These are phyloP conservation scores for Mycena alexandri DNA, from an alignment of 768 basidiomycete species.

Conservation along the genomic window DNA sequence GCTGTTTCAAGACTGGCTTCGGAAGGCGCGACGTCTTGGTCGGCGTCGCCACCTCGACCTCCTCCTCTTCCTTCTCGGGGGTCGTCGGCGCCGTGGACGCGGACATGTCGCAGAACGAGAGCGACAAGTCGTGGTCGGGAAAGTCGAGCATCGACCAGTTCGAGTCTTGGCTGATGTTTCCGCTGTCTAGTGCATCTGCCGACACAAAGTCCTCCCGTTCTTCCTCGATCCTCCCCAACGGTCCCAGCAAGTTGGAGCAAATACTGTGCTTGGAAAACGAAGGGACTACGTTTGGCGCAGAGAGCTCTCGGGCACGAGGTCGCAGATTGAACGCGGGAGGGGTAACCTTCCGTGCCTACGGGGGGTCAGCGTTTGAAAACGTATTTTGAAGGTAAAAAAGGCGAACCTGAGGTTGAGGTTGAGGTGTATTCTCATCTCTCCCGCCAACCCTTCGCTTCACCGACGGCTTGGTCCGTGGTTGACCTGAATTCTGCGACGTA, in stretches of 20 bases:
- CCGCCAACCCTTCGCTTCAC: conserved; percentile 15
- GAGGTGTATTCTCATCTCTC: conserved; percentile 21
- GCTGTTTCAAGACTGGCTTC: conserved; percentile 40
- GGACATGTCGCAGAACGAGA: conserved; percentile 22
- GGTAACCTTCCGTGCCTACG: conserved; percentile 7
- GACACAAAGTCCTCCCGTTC: conserved; percentile 28
- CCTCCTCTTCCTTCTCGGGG: conserved; percentile 6
- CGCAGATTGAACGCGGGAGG: conserved; percentile 12
- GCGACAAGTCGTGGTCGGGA: conserved; percentile 25
- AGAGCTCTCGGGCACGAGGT: conserved; percentile 25
- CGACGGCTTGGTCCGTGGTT: conserved; percentile 11
- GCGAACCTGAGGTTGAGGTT: conserved; percentile 8
- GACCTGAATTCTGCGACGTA: background rate
- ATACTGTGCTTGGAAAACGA: conserved; percentile 39
- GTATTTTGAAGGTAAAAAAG: background rate
- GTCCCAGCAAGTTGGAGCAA: conserved; percentile 34
- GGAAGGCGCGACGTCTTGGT: conserved; percentile 41
- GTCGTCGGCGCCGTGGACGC: conserved; percentile 9
- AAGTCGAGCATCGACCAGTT: conserved; percentile 33
- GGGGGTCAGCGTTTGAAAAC: background rate
- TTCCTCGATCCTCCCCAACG: conserved; percentile 38
- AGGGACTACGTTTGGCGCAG: conserved; percentile 32
- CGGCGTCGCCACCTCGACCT: conserved; percentile 8
- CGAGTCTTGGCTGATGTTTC: conserved; percentile 24
- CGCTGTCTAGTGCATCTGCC: background rate